These are phyloP conservation scores for Psilocybe tampanensis DNA, from an alignment of 768 basidiomycete genomes.

Conservation along the genomic window DNA sequence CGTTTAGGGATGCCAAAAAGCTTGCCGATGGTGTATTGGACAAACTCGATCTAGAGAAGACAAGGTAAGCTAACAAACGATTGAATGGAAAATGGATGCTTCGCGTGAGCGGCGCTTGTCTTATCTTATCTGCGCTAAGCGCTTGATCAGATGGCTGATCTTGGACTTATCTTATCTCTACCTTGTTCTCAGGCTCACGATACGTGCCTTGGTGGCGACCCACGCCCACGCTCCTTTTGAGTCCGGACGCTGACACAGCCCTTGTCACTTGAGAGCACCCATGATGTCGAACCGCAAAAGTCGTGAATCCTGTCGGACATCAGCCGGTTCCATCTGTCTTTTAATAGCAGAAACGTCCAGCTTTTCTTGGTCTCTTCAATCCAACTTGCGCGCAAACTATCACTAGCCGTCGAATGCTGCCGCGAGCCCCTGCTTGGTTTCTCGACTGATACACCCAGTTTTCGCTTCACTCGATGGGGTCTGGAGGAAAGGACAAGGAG, in stretches of 20 bases:
- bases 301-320: conserved; percentile 8
- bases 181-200: not conserved
- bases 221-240: too few species aligned
- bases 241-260: conserved; percentile 1
- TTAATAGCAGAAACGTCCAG: not conserved
- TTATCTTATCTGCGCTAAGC: too few species aligned
- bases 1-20: too few species aligned
- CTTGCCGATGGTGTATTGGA: too few species aligned
- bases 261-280: conserved; percentile 7
- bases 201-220: too few species aligned
- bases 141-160: too few species aligned
- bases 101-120: too few species aligned
- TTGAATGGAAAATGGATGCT: too few species aligned
- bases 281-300: conserved; percentile 14
- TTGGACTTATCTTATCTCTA: not conserved
- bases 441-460: not conserved
- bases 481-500: conserved; percentile 28
- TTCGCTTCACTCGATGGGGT: conserved; percentile 16
- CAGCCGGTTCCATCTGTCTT: conserved; percentile 1
- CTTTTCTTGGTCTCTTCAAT: not conserved
- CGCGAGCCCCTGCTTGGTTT: not conserved
- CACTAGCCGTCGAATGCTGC: conserved; percentile 7
- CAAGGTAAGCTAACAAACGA: too few species aligned
- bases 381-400: not conserved
- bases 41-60: too few species aligned